Conservation (phyloP, 441 rosid genomes). For the Rhodomyrtus psidioides region DNA sequence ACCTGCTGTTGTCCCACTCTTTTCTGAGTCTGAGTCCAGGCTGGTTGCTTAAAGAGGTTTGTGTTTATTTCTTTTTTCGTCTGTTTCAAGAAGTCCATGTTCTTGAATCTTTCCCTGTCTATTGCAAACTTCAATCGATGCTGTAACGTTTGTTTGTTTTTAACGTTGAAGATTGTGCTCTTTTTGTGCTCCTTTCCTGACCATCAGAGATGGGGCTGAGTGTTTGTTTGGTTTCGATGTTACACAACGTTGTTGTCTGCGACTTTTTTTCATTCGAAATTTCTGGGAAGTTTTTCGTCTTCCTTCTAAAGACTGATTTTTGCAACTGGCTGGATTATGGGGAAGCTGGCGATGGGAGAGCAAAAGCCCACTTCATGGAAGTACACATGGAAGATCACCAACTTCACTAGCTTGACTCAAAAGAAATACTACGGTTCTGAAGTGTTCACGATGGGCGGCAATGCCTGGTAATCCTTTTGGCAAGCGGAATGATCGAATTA, state of each 20-base stretch:
- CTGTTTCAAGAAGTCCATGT: neutral
- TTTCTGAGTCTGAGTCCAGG: neutral
- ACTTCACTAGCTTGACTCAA: neutral
- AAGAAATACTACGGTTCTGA: neutral
- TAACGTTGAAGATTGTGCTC: neutral
- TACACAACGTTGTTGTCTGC: neutral
- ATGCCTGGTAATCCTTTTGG: neutral
- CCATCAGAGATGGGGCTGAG: neutral
- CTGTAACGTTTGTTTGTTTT: neutral
- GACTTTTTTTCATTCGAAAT: neutral
- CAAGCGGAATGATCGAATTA: neutral
- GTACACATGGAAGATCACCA: neutral
- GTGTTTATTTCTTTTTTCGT: neutral
- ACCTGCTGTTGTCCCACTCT: neutral
- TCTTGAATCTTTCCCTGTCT: neutral
- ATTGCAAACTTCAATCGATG: neutral
- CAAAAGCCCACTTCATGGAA: neutral
- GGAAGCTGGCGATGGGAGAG: neutral
- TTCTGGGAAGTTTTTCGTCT: neutral
- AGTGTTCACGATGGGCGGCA: neutral
- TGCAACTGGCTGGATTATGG: neutral
- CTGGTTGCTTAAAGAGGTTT: neutral
- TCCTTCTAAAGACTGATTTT: neutral
- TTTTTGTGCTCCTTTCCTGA: neutral
- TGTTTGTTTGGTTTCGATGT: neutral